phyloP scores from a whole-genome alignment of 2,329 filamentous ascomycete genomes.

The Metarhizium robertsii region DNA sequence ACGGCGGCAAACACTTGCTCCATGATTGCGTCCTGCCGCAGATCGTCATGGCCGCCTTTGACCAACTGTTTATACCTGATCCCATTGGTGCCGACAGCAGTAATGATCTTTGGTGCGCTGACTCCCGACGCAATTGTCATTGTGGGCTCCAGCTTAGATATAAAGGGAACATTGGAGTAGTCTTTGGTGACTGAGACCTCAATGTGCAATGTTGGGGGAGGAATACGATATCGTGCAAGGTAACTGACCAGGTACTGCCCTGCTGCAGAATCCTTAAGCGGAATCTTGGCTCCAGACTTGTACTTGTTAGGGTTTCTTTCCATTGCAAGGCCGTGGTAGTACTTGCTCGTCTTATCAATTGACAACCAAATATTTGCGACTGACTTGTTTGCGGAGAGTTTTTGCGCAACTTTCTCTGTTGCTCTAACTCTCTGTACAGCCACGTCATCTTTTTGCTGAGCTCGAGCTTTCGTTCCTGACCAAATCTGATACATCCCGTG shows the following conservation, averaged over 20 bases:
- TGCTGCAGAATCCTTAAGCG: slow-evolving; percentile 52
- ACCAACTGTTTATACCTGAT: slow-evolving; percentile 79
- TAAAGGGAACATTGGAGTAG: slow-evolving; percentile 68
- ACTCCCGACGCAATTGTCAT: slow-evolving; percentile 85
- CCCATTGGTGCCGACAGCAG: slow-evolving; percentile 70
- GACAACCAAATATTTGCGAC: slow-evolving; percentile 55
- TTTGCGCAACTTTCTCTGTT: slow-evolving; percentile 57
- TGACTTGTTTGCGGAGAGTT: slow-evolving; percentile 43
- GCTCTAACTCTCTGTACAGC: slow-evolving; percentile 66
- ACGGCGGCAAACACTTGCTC: slow-evolving; percentile 98
- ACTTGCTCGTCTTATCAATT: slow-evolving; percentile 64
- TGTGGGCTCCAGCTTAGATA: slow-evolving; percentile 60
- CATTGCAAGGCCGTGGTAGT: slow-evolving; percentile 54
- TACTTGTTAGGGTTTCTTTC: slow-evolving; percentile 55
- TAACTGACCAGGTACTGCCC: slow-evolving; percentile 55
- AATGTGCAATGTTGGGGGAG: slow-evolving; percentile 83
- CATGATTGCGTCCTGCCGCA: slow-evolving; percentile 97
- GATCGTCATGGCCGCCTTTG: slow-evolving; percentile 91
- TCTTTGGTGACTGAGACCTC: slow-evolving; percentile 62
- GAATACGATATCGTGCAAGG: slow-evolving; percentile 59
- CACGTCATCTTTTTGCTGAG: slow-evolving; percentile 62
- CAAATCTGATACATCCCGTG: slow-evolving; percentile 98
- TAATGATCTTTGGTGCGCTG: slow-evolving; percentile 89
- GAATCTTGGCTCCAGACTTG: slow-evolving; percentile 57
- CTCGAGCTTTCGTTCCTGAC: slow-evolving; percentile 63